Percentiles rank a stretch among this genome's conserved stretches.
Evolutionary conservation across 208 protist species (phyloP).

Genomic region (Acanthamoeba pearcei): DNA sequence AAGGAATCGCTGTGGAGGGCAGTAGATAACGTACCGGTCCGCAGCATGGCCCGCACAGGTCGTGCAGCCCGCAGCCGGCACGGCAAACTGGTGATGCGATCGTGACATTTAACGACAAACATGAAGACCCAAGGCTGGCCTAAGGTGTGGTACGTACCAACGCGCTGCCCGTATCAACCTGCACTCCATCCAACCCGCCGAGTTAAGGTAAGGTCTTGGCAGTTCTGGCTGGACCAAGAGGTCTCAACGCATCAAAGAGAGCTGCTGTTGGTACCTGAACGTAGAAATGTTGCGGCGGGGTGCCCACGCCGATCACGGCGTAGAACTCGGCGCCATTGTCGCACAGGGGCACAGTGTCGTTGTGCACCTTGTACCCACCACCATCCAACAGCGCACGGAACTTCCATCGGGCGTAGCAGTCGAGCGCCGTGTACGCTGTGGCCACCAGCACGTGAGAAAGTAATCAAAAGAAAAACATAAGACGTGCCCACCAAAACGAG

Average conservation of each 20-base stretch:
- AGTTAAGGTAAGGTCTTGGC: background rate
- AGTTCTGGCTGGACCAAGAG: background rate
- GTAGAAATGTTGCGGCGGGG: slow-evolving; percentile 17
- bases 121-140: background rate
- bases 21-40: background rate
- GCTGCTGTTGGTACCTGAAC: background rate
- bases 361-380: background rate
- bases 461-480: too few species aligned
- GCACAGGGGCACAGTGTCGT: slow-evolving; percentile 12
- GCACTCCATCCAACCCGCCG: background rate
- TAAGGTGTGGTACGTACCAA: background rate
- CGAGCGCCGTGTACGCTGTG: background rate
- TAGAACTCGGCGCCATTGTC: slow-evolving; percentile 61
- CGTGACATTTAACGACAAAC: background rate
- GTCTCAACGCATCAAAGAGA: background rate
- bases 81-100: slow-evolving; percentile 27
- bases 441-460: background rate
- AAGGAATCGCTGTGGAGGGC: too few species aligned
- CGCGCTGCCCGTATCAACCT: slow-evolving; percentile 53
- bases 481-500: background rate
- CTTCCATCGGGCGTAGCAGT: slow-evolving; percentile 5
- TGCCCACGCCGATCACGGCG: slow-evolving; percentile 17
- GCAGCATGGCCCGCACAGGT: background rate
- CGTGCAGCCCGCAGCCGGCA: slow-evolving; percentile 1
- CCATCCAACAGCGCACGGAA: background rate